A percentile compares a stretch with the other conserved stretches of the same genome.
phyloP scores from a whole-genome alignment of 352 stramenopile genomes.

The Globisporangium rhizosaccharum region DNA sequence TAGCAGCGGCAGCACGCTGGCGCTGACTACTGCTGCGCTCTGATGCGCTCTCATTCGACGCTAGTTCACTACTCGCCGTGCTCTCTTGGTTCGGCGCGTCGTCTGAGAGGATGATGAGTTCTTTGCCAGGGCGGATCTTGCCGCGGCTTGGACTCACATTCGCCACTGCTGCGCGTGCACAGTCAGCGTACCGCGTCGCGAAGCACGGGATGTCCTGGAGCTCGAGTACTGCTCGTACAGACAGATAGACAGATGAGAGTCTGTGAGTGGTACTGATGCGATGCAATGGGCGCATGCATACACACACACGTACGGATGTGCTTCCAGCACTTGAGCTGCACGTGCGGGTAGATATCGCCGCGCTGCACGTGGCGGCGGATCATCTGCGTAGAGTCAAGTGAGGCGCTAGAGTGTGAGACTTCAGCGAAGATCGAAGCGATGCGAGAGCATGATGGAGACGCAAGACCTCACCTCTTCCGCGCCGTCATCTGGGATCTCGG shows the following conservation, averaged over 20 bases:
- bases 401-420: background rate
- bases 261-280: background rate
- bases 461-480: slow-evolving; percentile 45
- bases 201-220: slow-evolving; percentile 60
- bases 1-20: slow-evolving; percentile 2
- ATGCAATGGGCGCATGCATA: background rate
- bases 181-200: slow-evolving; percentile 12
- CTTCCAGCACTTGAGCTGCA: slow-evolving; percentile 73
- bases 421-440: background rate
- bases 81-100: slow-evolving; percentile 24
- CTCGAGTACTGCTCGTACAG: slow-evolving; percentile 42
- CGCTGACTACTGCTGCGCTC: slow-evolving; percentile 12
- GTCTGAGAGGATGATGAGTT: slow-evolving; percentile 66
- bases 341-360: slow-evolving; percentile 56
- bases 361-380: slow-evolving; percentile 64
- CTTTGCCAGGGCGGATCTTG: slow-evolving; percentile 71
- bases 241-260: background rate
- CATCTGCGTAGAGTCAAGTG: slow-evolving; percentile 28
- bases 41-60: slow-evolving; percentile 10
- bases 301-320: slow-evolving; percentile 41
- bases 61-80: background rate
- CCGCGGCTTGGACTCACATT: slow-evolving; percentile 58
- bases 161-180: slow-evolving; percentile 5
- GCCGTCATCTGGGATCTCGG: slow-evolving; percentile 60
- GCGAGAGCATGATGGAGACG: background rate